Conservation (phyloP, 768 basidiomycete genomes). For the Trametes cinnabarina region DNA sequence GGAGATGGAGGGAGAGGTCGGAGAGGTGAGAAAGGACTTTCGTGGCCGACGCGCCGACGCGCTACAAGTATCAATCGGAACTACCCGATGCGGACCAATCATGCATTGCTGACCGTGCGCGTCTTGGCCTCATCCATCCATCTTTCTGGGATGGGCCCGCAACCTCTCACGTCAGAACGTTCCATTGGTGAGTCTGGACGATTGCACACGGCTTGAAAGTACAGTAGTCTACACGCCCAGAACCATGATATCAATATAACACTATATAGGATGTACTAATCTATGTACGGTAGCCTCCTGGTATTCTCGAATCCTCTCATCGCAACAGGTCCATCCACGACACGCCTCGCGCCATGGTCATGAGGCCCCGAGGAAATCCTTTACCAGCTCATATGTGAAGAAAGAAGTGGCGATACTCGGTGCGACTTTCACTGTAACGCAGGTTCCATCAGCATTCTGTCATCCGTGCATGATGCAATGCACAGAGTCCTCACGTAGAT, state of each 20-base stretch:
- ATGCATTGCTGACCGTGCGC: not conserved
- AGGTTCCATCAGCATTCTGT: conserved; percentile 3
- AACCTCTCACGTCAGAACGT: not conserved
- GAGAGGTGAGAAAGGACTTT: conserved; percentile 10
- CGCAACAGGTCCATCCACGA: not conserved
- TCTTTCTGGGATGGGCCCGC: not conserved
- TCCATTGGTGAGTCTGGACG: not conserved
- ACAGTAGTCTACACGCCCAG: conserved; percentile 6
- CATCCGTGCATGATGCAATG: conserved; percentile 12
- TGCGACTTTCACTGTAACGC: conserved; percentile 74
- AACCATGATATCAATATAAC: not conserved
- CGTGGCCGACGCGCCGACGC: conserved; percentile 13
- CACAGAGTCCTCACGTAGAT: conserved; percentile 59
- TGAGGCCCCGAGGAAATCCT: conserved; percentile 44
- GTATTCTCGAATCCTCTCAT: not conserved
- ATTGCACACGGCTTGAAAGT: no score
- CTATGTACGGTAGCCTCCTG: conserved; percentile 9
- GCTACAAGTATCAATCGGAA: conserved; percentile 7
- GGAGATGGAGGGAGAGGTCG: not conserved
- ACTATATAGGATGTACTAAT: conserved; percentile 16
- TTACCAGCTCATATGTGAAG: conserved; percentile 76
- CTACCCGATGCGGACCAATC: conserved; percentile 13
- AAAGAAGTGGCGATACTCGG: conserved; percentile 87
- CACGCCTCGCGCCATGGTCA: conserved; percentile 17
- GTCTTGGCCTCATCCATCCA: not conserved